phyloP scores from a whole-genome alignment of 164 flowering plant genomes.

The Echeveria elegans region DNA sequence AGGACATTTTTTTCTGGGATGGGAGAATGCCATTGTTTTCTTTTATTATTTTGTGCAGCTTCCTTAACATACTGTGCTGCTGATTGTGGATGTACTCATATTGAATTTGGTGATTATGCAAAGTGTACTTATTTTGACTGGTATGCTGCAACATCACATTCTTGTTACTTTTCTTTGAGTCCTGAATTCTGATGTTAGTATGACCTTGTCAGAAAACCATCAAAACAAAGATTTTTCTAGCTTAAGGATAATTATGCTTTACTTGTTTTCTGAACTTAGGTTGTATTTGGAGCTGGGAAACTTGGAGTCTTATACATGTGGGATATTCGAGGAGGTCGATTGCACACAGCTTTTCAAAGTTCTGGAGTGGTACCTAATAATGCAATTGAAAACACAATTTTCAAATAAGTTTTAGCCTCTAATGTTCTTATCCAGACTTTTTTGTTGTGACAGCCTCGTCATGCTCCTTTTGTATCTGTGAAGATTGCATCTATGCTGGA shows the following conservation, averaged over 20 bases:
- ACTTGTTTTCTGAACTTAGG: constrained; percentile 26
- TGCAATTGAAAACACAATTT: neutral
- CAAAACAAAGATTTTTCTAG: neutral
- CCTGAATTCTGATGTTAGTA: neutral
- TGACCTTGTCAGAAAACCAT: neutral
- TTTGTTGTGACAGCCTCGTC: constrained; percentile 30
- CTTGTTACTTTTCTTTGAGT: neutral
- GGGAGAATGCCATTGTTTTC: neutral
- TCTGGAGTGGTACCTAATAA: constrained; percentile 49
- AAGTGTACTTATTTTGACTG: neutral
- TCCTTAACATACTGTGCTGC: neutral
- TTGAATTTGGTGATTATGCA: neutral
- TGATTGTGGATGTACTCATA: neutral
- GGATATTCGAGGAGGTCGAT: constrained; percentile 95
- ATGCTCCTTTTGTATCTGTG: constrained; percentile 48
- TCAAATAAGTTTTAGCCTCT: neutral
- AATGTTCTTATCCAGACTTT: neutral
- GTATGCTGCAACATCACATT: neutral
- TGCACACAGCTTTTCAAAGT: constrained; percentile 53
- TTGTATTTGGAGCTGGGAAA: constrained; percentile 70
- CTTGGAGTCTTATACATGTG: constrained; percentile 64
- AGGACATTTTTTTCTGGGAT: neutral
- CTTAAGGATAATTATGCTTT: neutral
- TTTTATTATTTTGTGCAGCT: neutral
- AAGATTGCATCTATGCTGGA: constrained; percentile 54